Evolutionary conservation across 2,329 filamentous ascomycete genomes (phyloP), one percentile per base, ranked within the genome.

Genomic region (Aspergillus sp.): DNA sequence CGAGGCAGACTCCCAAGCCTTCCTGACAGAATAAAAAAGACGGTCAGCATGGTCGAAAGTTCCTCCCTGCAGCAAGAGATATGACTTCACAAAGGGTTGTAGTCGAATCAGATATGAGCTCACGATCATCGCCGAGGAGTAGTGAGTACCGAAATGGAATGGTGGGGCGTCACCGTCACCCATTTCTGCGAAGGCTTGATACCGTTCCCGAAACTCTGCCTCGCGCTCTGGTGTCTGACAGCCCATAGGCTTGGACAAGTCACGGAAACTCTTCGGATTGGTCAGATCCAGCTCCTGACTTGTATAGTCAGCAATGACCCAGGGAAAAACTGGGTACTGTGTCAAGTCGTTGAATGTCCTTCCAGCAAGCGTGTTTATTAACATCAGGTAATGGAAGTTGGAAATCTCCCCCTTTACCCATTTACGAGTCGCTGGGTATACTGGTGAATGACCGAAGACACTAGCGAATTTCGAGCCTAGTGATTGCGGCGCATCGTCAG

Each of bases 361-460:
- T 2, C 95, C 95, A 26, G 96, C 96, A 84, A 99, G 91, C 0
- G 95, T 98, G 70, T 99, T 99, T 69, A 99, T 87, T 59, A 97
- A 87, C 93, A 99, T 99, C 36, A 99, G 83, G 70, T 99, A 99
- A 74, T 98, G 92, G 68, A 99, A 99, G 73, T 99, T 99, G 13
- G 93, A 98, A 49, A 98, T 91, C 68, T 99, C 95, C 12, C 96
- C 95, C 70, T 88, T 89, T 58, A 95, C 84, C 95, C 95, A 99
- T 71, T 88, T 89, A 63, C 89, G 88, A 68, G 95, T 96, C 8
- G 91, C 87, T 9, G 93, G 90, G 63, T 92, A 93, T 73, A 89
- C 89, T 0, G 90, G 84, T 0, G 86, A 87, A 20, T 91, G 85
- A 62, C 92, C 91, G 79, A 99, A 98, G 12, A 97, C 90, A 62